Evolutionary conservation across 768 basidiomycete genomes (phyloP).

Genomic region (Hypholoma sublateritium): DNA sequence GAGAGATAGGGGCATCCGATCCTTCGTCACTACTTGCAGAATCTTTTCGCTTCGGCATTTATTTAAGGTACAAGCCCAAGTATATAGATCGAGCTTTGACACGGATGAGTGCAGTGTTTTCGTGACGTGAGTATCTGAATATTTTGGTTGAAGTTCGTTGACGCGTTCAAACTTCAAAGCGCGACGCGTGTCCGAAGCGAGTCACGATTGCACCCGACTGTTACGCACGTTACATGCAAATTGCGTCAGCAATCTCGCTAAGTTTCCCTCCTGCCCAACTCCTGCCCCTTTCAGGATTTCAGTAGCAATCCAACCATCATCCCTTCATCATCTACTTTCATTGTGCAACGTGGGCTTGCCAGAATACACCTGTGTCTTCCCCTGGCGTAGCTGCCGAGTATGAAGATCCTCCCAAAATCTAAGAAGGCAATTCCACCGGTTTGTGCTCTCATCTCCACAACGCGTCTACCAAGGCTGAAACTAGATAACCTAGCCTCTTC

Average conservation of each 20-base stretch:
- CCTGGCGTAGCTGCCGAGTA: constrained; percentile 57
- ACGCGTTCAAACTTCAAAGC: background rate
- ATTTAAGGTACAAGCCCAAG: background rate
- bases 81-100: background rate
- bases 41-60: constrained; percentile 16
- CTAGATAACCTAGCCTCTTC: constrained; percentile 57
- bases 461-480: constrained; percentile 18
- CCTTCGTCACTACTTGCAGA: background rate
- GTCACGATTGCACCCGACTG: constrained; percentile 15
- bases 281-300: constrained; percentile 1
- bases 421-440: constrained; percentile 82
- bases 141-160: no score
- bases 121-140: no score
- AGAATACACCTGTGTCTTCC: constrained; percentile 19
- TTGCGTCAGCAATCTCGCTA: constrained; percentile 34
- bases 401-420: constrained; percentile 88
- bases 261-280: background rate
- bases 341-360: background rate
- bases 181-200: constrained; percentile 11
- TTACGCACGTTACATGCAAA: constrained; percentile 16
- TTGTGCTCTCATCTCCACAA: constrained; percentile 28
- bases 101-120: no score
- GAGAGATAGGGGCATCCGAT: background rate
- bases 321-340: constrained; percentile 1
- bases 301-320: constrained; percentile 4